phyloP scores from a whole-genome alignment of 2,329 filamentous ascomycete species.

The Macrophomina phaseolina region DNA sequence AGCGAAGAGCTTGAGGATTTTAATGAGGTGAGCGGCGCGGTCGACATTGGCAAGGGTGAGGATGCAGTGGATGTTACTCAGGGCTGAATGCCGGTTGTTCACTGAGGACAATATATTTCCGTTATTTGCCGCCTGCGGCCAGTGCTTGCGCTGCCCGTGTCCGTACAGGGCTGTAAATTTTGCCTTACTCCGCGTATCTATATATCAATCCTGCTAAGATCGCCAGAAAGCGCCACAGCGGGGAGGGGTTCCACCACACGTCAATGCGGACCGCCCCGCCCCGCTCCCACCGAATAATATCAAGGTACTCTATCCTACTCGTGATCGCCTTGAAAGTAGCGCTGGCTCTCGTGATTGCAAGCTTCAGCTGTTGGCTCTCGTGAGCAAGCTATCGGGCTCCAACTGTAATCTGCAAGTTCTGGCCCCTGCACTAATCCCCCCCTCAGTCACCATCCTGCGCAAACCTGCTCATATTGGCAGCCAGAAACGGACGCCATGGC shows the following conservation, averaged over 20 bases:
- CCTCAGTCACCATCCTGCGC: constrained; percentile 3
- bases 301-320: not conserved
- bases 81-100: constrained; percentile 17
- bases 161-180: not conserved
- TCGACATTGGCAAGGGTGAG: constrained; percentile 65
- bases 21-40: constrained; percentile 83
- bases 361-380: not conserved
- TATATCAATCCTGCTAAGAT: constrained; percentile 6
- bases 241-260: not conserved
- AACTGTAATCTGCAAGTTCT: not conserved
- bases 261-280: constrained; percentile 3
- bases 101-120: constrained; percentile 8
- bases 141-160: not conserved
- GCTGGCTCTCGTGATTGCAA: not conserved
- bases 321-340: too few species aligned
- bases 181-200: not conserved
- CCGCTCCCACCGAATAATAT: not conserved
- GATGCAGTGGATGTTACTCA: constrained; percentile 19
- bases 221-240: not conserved
- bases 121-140: not conserved
- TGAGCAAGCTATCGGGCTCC: not conserved
- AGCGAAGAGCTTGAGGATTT: constrained; percentile 97
- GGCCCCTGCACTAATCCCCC: not conserved
- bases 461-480: constrained; percentile 5
- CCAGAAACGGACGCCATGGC: not conserved